Percentiles rank a stretch among this genome's conserved stretches.
These are phyloP conservation scores for Arachnopeziza araneosa DNA, from an alignment of 2,329 filamentous ascomycete species.

Conservation along the genomic window DNA sequence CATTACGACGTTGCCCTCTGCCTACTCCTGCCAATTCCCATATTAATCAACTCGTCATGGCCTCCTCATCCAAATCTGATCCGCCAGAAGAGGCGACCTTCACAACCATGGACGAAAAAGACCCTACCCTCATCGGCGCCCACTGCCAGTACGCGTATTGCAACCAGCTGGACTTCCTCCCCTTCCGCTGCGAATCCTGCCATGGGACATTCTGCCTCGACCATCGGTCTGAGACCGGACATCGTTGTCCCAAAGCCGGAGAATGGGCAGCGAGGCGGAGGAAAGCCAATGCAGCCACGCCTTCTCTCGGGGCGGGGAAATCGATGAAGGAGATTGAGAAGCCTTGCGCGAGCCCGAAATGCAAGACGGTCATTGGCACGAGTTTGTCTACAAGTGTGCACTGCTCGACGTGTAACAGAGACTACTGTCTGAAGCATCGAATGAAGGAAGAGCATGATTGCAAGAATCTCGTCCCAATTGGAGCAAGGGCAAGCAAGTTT, in stretches of 20 bases:
- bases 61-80: background rate
- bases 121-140: slow-evolving; percentile 78
- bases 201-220: slow-evolving; percentile 82
- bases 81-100: background rate
- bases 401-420: slow-evolving; percentile 64
- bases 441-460: slow-evolving; percentile 81
- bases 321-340: slow-evolving; percentile 55
- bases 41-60: background rate
- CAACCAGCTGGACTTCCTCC: slow-evolving; percentile 92
- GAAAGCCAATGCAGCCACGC: slow-evolving; percentile 42
- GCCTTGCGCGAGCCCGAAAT: slow-evolving; percentile 60
- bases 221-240: slow-evolving; percentile 79
- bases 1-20: background rate
- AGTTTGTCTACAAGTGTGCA: slow-evolving; percentile 61
- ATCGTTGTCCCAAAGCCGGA: slow-evolving; percentile 59
- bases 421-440: slow-evolving; percentile 74
- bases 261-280: slow-evolving; percentile 57
- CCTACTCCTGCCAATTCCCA: background rate
- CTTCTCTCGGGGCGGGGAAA: slow-evolving; percentile 48
- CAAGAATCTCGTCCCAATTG: slow-evolving; percentile 61
- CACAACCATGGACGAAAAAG: slow-evolving; percentile 59
- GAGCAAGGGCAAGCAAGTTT: slow-evolving; percentile 42
- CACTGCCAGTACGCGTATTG: slow-evolving; percentile 92
- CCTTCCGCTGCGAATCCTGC: slow-evolving; percentile 90
- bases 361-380: slow-evolving; percentile 68